Conservation (phyloP, 2,329 filamentous ascomycete genomes). For the Thermothelomyces thermophilus region DNA sequence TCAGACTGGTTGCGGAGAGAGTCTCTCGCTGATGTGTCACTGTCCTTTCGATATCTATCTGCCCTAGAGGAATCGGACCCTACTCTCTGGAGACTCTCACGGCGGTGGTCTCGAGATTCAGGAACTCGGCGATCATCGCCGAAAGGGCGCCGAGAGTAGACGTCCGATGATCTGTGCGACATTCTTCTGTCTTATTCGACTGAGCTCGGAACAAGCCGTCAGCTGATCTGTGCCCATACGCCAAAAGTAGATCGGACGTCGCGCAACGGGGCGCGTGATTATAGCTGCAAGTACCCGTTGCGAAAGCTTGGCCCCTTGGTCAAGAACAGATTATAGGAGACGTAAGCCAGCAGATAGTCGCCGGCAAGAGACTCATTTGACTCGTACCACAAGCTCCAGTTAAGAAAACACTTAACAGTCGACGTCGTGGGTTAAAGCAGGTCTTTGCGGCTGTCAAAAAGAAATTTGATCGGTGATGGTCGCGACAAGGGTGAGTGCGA, state of each 20-base stretch:
- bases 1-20: conserved; percentile 3
- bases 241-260: not conserved
- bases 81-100: conserved; percentile 6
- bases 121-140: conserved; percentile 15
- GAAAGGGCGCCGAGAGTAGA: conserved; percentile 19
- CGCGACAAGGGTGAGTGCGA: too few species aligned
- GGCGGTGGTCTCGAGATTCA: conserved; percentile 12
- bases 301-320: not conserved
- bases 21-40: conserved; percentile 8
- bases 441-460: not conserved
- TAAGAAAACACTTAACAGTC: not conserved
- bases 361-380: not conserved
- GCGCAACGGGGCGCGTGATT: not conserved
- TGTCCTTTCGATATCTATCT: conserved; percentile 13
- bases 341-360: not conserved
- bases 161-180: conserved; percentile 15
- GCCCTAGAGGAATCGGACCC: conserved; percentile 6
- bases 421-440: not conserved
- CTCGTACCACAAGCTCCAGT: not conserved
- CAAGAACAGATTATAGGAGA: too few species aligned
- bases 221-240: not conserved
- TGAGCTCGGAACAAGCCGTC: conserved; percentile 2
- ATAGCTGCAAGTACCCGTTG: not conserved
- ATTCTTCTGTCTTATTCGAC: conserved; percentile 2
- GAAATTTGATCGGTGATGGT: too few species aligned